A percentile compares a stretch with the other conserved stretches of the same genome.
phyloP scores from a whole-genome alignment of 768 basidiomycete species.

The Hemileccinum rubropunctum region DNA sequence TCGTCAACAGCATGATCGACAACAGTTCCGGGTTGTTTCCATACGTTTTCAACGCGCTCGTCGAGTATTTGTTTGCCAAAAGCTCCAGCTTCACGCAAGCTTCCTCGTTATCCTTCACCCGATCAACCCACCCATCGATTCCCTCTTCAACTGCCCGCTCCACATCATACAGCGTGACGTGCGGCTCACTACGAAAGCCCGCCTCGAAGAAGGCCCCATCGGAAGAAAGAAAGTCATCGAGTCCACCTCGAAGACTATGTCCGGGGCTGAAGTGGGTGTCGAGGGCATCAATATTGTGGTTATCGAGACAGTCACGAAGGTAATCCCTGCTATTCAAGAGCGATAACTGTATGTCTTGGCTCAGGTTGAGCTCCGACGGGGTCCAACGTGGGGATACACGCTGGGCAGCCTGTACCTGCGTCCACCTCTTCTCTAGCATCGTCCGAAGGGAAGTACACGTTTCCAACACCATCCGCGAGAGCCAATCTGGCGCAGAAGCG shows the following conservation, averaged over 20 bases:
- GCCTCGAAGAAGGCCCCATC: constrained; percentile 7
- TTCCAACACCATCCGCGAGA: constrained; percentile 1
- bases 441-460: constrained; percentile 14
- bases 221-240: constrained; percentile 16
- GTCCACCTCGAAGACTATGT: constrained; percentile 2
- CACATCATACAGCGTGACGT: constrained; percentile 34
- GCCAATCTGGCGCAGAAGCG: constrained; percentile 8
- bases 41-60: constrained; percentile 26
- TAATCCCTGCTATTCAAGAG: constrained; percentile 30
- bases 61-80: constrained; percentile 26
- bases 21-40: constrained; percentile 35
- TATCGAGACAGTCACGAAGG: constrained; percentile 19
- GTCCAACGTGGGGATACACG: constrained; percentile 29
- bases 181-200: constrained; percentile 8
- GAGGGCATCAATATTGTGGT: background rate
- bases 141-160: constrained; percentile 31
- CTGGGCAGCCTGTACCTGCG: constrained; percentile 26
- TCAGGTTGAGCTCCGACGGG: constrained; percentile 26
- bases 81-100: constrained; percentile 20
- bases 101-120: background rate
- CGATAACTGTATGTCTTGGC: constrained; percentile 33
- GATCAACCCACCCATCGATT: constrained; percentile 36
- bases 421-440: constrained; percentile 36
- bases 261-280: background rate
- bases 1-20: constrained; percentile 42